Percentiles rank a stretch among this genome's conserved stretches.
These are phyloP conservation scores for Malus sylvestris DNA, from an alignment of 306 rosid genomes.

Conservation along the genomic window DNA sequence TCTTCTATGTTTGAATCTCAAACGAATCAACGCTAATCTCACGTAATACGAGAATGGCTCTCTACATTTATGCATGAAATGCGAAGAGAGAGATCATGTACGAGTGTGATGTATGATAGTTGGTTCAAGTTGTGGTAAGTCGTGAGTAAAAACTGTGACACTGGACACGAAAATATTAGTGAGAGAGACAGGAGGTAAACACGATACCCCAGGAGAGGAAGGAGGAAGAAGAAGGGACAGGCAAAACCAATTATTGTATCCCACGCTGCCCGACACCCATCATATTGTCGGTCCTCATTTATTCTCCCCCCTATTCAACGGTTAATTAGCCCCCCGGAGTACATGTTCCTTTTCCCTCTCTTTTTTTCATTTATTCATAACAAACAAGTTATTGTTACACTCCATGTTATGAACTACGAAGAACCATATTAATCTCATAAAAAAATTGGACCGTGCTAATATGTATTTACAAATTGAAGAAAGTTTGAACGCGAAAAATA, in stretches of 20 bases:
- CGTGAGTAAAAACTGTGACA: not conserved
- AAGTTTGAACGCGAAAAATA: no score
- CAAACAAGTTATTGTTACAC: no score
- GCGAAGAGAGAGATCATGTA: no score
- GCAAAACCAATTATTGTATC: constrained; percentile 2
- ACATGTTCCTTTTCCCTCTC: not conserved
- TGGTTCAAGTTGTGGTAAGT: not conserved
- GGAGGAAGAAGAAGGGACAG: not conserved
- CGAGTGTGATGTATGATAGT: no score
- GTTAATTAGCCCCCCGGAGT: not conserved
- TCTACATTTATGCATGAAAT: no score
- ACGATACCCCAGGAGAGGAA: not conserved
- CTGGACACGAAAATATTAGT: not conserved
- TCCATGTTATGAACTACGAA: no score
- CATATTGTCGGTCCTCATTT: constrained; percentile 12
- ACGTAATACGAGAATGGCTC: no score
- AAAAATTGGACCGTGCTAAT: no score
- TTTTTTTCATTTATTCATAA: not conserved
- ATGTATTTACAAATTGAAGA: no score
- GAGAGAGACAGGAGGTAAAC: not conserved
- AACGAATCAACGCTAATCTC: no score
- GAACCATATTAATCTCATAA: no score
- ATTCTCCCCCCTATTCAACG: not conserved
- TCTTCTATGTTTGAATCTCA: no score
- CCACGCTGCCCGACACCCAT: constrained; percentile 38